Evolutionary conservation across 306 rosid genomes (phyloP), one percentile per base, ranked within the genome.

Genomic region (Quercus aquifolioides): DNA sequence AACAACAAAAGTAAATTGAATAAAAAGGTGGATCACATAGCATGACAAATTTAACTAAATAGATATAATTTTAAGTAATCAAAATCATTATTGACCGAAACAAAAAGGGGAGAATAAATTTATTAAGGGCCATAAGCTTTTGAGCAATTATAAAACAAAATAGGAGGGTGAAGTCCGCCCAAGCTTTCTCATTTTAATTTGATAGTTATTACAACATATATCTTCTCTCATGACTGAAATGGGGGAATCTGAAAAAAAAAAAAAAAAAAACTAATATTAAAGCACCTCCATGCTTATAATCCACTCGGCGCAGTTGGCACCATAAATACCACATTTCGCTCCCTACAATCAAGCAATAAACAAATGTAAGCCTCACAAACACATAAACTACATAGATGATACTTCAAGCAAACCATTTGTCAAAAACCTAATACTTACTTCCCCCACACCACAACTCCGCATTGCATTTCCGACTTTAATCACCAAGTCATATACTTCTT

Each of bases 241-340:
- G 2, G 41, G 20, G 49, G 8, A 17, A 17, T 6, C 7, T 31
- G 15, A 31, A 65, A 18, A 21, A 0, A 7, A 38, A 33, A 6
- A 6, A 1, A 38, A 6, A 1, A 38, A 38, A 38, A 38, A 41
- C 46, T 8, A 33, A 43, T 79, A 76, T 74, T 52, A 68, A 30
- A 76, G 54, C 80, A 95, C 99, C 97, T 95, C 87, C 99, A 92
- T 91, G 93, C 98, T 92, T 76, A 95, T 84, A 69, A 95, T 86
- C 99, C 99, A 95, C 85, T 95, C 97, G 14, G 96, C 49, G 67
- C 85, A 76, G 78, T 95, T 95, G 78, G 85, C 86, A 63, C 99
- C 99, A 82, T 90, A 95, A 71, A 95, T 92, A 71, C 99, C 99
- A 71, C 99, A 95, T 83, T 87, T 92, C 51, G 78, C 88, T 73